phyloP scores from a whole-genome alignment of 140 eudicot species.

The Flaveria floridana region DNA sequence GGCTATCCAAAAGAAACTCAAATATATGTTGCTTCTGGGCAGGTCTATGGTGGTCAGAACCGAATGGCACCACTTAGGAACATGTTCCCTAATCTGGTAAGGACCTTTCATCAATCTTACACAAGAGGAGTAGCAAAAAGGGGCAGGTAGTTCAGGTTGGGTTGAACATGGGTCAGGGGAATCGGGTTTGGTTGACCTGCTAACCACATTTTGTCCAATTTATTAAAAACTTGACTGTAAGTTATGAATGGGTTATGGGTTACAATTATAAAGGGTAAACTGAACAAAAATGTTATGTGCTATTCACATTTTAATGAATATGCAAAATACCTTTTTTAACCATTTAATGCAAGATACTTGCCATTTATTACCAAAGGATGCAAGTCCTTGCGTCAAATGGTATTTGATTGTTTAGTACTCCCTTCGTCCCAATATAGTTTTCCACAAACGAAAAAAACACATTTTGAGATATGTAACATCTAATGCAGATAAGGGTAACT shows the following conservation, averaged over 20 bases:
- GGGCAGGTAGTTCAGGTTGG: not conserved
- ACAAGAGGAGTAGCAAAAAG: not conserved
- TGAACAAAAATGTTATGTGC: not conserved
- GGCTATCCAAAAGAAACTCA: constrained; percentile 98
- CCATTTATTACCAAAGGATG: not conserved
- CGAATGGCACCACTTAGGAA: constrained; percentile 99
- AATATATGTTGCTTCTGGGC: constrained; percentile 98
- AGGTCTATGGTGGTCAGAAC: constrained; percentile 95
- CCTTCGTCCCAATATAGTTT: not conserved
- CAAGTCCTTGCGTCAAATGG: not conserved
- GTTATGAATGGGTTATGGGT: constrained; percentile 7
- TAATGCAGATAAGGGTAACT: no score
- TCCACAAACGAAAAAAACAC: not conserved
- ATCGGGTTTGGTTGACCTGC: not conserved
- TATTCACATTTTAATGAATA: not conserved
- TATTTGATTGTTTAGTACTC: not conserved
- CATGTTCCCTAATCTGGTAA: constrained; percentile 98
- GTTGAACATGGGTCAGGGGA: not conserved
- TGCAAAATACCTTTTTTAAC: not conserved
- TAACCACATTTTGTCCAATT: not conserved
- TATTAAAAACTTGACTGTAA: not conserved
- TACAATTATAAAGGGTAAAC: constrained; percentile 2
- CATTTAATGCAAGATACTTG: not conserved
- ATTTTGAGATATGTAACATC: no score
- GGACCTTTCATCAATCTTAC: constrained; percentile 24